Base-by-base conservation (phyloP, 2,329 filamentous ascomycete genomes). In the Hymenotorrendiella dingleyae region DNA sequence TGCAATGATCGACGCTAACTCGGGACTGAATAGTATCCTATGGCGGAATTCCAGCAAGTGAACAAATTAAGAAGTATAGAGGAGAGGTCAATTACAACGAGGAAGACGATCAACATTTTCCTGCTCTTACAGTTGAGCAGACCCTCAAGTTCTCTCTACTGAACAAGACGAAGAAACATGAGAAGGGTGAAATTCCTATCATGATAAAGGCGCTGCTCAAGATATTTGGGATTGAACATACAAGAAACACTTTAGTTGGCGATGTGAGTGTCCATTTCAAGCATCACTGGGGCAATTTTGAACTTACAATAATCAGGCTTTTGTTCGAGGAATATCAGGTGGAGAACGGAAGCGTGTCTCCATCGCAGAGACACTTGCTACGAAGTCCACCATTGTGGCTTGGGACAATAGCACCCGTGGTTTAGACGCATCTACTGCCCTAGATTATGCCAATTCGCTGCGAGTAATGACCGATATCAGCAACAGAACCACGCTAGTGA, bases 401-500 rank as follows among this genome's bases (percentile, higher is more conserved):
- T 90, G 84, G 83, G 86, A 91, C 54, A 91, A 91, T 61, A 82
- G 78, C 0, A 91, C 85, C 0, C 72, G 86, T 36, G 86, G 86
- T n/a, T 68, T 91, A 0, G 86, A 93, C 58, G 82, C 84, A 1
- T 85, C 80, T 1, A 90, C 85, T 0, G 86, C 86, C 4, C 69
- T 90, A 4, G 85, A 90, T 56, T 91, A 86, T 54, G 83, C 81
- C 8, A 82, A 80, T 44, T 81, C 78, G 1, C 67, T 84, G 2
- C 73, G 80, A 11, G 74, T 82, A 45, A 85, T 89, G 78, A 90
- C 86, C 3, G 82, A 89, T 48, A 76, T 89, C 47, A 81, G 75
- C 56, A 78, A 86, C 52, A 75, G 81, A 6, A 85, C 82, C 0
- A 84, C 80, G 0, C 67, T 84, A 33, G 80, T 84, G 10, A 83